Evolutionary conservation across 306 rosid genomes (phyloP).

Genomic region (Pterocarpus macrocarpus): DNA sequence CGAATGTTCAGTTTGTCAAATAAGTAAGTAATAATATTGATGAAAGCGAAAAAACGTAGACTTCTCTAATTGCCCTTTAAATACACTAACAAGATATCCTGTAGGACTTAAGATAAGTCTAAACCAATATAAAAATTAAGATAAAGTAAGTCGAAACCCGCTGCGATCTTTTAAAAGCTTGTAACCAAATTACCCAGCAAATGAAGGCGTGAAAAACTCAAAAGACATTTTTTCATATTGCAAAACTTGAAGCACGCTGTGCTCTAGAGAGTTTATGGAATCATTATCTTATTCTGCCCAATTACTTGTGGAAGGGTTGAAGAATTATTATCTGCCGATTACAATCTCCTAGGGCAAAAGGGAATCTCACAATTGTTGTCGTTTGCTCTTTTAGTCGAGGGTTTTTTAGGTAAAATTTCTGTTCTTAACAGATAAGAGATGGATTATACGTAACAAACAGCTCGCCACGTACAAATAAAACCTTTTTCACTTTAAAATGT

Average conservation of each 20-base stretch:
- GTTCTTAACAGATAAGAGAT: no score
- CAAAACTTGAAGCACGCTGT: constrained; percentile 35
- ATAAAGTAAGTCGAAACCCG: neutral
- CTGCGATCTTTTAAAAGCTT: neutral
- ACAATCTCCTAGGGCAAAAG: neutral
- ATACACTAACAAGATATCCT: neutral
- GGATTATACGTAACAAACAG: no score
- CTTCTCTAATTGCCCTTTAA: constrained; percentile 34
- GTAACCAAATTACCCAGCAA: constrained; percentile 13
- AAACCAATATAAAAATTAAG: neutral
- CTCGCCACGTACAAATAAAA: no score
- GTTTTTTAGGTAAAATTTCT: neutral
- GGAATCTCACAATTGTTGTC: neutral
- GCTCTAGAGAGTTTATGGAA: constrained; percentile 18
- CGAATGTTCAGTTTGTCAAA: constrained; percentile 19
- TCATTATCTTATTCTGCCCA: constrained; percentile 12
- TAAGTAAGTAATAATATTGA: constrained; percentile 4
- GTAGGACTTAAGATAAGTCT: neutral
- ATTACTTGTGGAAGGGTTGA: constrained; percentile 7
- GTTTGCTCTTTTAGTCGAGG: neutral
- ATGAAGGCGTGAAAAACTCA: constrained; percentile 27
- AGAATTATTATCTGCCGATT: constrained; percentile 43
- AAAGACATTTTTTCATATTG: neutral
- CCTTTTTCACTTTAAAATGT: no score
- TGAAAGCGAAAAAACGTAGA: constrained; percentile 15